Percentiles rank a stretch among this genome's conserved stretches.
phyloP scores from a whole-genome alignment of 768 basidiomycete genomes.

The Paxillus involutus region DNA sequence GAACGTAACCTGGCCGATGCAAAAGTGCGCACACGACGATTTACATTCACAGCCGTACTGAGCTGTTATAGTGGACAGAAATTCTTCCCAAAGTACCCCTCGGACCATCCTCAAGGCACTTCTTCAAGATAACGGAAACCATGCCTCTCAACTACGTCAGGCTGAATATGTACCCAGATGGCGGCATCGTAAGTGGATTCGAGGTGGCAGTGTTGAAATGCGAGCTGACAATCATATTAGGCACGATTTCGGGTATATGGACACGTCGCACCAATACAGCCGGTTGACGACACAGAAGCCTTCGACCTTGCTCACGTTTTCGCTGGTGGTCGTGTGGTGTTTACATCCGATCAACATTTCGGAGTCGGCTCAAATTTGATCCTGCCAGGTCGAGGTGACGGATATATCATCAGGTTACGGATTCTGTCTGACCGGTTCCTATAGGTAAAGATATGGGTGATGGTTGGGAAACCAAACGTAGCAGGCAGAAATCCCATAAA shows the following conservation, averaged over 20 bases:
- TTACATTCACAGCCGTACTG: neutral
- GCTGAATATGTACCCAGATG: slow-evolving; percentile 95
- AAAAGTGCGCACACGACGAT: slow-evolving; percentile 43
- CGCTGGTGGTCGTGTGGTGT: slow-evolving; percentile 81
- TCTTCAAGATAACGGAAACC: slow-evolving; percentile 71
- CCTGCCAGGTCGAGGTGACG: slow-evolving; percentile 77
- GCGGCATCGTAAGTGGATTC: slow-evolving; percentile 71
- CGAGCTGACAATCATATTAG: slow-evolving; percentile 36
- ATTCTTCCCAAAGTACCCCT: slow-evolving; percentile 75
- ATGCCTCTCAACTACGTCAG: slow-evolving; percentile 73
- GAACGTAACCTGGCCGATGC: slow-evolving; percentile 48
- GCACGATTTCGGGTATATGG: slow-evolving; percentile 94
- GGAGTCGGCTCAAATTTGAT: slow-evolving; percentile 90
- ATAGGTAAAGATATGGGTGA: slow-evolving; percentile 90
- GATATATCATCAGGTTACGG: neutral
- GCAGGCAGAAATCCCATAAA: slow-evolving; percentile 72
- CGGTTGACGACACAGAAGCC: slow-evolving; percentile 41
- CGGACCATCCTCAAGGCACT: slow-evolving; percentile 84
- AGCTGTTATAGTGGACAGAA: slow-evolving; percentile 64
- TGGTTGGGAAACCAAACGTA: slow-evolving; percentile 98
- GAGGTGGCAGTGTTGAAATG: neutral
- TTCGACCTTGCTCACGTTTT: slow-evolving; percentile 93
- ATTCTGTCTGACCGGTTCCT: neutral
- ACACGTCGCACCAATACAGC: slow-evolving; percentile 63
- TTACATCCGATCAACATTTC: slow-evolving; percentile 92